Evolutionary conservation across 2,329 filamentous ascomycete genomes (phyloP).

Genomic region (Dryadomyces quercus-mongolicae): DNA sequence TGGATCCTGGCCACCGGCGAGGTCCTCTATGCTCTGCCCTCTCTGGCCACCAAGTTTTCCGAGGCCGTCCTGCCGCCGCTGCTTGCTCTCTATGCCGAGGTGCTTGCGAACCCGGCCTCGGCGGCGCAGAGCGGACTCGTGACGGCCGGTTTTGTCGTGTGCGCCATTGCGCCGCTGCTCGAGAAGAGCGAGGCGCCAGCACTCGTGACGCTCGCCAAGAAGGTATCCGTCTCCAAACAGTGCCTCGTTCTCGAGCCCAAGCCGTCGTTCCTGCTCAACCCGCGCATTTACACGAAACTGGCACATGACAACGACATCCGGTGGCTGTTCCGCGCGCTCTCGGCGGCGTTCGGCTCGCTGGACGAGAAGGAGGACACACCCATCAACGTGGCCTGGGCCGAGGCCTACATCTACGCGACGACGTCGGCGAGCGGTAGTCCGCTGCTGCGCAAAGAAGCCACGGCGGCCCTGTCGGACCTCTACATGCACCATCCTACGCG

Average conservation of each 20-base stretch:
- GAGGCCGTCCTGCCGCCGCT: slow-evolving; percentile 43
- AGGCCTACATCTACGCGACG: slow-evolving; percentile 71
- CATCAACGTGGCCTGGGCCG: slow-evolving; percentile 63
- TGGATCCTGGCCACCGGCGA: slow-evolving; percentile 71
- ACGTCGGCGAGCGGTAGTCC: slow-evolving; percentile 50
- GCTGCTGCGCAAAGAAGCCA: slow-evolving; percentile 50
- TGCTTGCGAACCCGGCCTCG: slow-evolving; percentile 62
- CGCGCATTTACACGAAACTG: slow-evolving; percentile 74
- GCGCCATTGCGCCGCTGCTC: slow-evolving; percentile 47
- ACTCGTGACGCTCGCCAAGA: slow-evolving; percentile 38
- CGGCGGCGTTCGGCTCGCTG: slow-evolving; percentile 45
- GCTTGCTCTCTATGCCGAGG: slow-evolving; percentile 63
- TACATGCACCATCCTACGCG: slow-evolving; percentile 48
- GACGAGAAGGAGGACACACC: slow-evolving; percentile 32
- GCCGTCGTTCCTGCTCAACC: slow-evolving; percentile 75
- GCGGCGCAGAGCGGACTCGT: slow-evolving; percentile 76
- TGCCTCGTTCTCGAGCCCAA: slow-evolving; percentile 63
- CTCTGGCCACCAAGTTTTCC: slow-evolving; percentile 35
- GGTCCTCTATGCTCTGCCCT: slow-evolving; percentile 48
- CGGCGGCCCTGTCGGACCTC: slow-evolving; percentile 46
- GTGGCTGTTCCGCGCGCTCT: slow-evolving; percentile 65
- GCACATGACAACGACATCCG: slow-evolving; percentile 59
- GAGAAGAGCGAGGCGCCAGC: slow-evolving; percentile 41
- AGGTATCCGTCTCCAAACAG: slow-evolving; percentile 50
- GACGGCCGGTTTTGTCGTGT: slow-evolving; percentile 63